Evolutionary conservation across 2,329 filamentous ascomycete species (phyloP), one percentile per base, ranked within the genome.

Genomic region (Diaporthe vaccinii): DNA sequence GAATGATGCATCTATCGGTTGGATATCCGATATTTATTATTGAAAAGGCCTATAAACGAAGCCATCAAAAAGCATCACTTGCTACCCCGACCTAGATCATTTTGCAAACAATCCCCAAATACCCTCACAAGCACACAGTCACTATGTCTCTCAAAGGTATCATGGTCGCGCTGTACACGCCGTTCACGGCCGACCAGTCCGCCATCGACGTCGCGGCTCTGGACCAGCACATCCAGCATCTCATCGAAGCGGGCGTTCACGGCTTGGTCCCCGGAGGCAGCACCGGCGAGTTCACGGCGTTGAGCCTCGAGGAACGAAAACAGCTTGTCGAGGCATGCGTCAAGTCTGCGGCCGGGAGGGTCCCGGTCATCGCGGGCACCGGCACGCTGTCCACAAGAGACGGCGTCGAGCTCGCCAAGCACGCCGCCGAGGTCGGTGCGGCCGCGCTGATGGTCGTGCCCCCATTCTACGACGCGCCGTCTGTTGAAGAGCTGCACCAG

Each of bases 201-300:
- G 77, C 80, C 20, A 85, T 89, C 73, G 86, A 88, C 77, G 78
- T 82, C 25, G 72, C 74, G 9, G 81, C 82, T 34, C 83, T 87
- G 0, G 78, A 86, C 78, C 77, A 82, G 15, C 87, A 89, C 79
- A 85, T 89, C 77, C 83, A 88, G 73, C 83, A 83, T 72, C 82
- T 87, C 20, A 83, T 89, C 74, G 76, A 80, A 5, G 83, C 84
- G 0, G 87, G 87, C 4, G 82, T 87, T 25, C 87, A 89, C 78
- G 87, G 87, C 44, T 82, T 89, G 31, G 87, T 89, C 2, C 87
- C 87, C 0, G 86, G 86, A 7, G 87, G 87, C 59, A 88, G 86
- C 80, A 87, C 86, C 0, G 87, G 87, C 70, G 87, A 89, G 77
- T 89, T 89, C 80, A 86, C 87, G 7, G 82, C 85, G 8, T 78